Base-by-base conservation (phyloP, 1,139 yeast species). In the Hanseniaspora gamundiae region DNA sequence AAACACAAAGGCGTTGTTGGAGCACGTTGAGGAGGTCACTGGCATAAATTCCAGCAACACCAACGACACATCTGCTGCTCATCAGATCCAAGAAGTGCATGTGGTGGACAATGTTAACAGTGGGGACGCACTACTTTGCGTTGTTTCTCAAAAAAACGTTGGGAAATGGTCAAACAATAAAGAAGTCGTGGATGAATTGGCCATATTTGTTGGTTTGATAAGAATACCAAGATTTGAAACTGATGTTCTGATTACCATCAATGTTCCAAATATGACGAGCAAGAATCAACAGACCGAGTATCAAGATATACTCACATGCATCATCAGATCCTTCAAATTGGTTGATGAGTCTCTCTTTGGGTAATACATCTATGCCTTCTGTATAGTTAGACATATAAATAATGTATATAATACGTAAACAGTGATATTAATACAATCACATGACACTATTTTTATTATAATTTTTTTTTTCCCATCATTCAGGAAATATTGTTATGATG, bases 171-270 rank as follows among this genome's bases (percentile, higher is more conserved):
- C 17, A 60, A 73, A 48, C 57, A 22, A 38, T 1, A 24, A 58
- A 26, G 62, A 63, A 44, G 54, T 50, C 36, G 38, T 51, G 16
- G 64, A 64, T 31, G 60, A 66, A 4, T 55, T 76, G 40, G 67
- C 68, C 17, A 62, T 78, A 14, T 66, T 76, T 22, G 52, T 80
- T 21, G 78, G 75, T 1, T 59, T 81, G 42, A 62, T 80, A 20
- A 66, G 87, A 42, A 54, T 80, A 35, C 54, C 56, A 3, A 68
- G 66, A 42, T 76, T 66, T 0, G 61, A 62, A 1, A 78, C 93
- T 0, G 94, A 85, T 59, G 68, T 80, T 2, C 56, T 83, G 42
- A 60, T 83, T 16, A 72, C 82, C 2, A 69, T 74, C 56, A 80
- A 80, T 51, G 65, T 77, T 2, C 82, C 85, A 3, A 30, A n/a